Conservation (phyloP, 2,329 filamentous ascomycete species). For the Fusarium sambucinum region DNA sequence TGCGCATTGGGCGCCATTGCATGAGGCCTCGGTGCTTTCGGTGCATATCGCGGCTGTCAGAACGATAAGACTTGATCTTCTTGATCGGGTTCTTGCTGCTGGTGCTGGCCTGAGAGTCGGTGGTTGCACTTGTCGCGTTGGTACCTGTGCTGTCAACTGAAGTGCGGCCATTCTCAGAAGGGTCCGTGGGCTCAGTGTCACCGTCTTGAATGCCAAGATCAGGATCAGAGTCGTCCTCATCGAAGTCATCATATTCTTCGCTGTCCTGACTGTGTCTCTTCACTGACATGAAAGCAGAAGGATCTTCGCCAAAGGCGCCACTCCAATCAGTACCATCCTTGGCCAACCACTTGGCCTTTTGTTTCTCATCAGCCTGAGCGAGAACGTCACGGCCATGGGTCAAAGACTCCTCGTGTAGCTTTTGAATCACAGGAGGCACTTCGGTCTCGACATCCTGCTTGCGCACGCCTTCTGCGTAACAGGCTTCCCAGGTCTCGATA, state of each 20-base stretch:
- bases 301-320: conserved; percentile 85
- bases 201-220: conserved; percentile 72
- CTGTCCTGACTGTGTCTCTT: conserved; percentile 49
- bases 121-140: conserved; percentile 51
- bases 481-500: conserved; percentile 94
- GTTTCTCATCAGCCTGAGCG: conserved; percentile 75
- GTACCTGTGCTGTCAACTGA: conserved; percentile 56
- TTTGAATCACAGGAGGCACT: conserved; percentile 77
- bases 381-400: conserved; percentile 85
- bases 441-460: conserved; percentile 76
- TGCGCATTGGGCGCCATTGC: conserved; percentile 94
- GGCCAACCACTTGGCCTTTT: conserved; percentile 81
- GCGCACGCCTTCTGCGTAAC: conserved; percentile 87
- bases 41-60: conserved; percentile 79
- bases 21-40: conserved; percentile 90
- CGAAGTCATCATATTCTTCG: conserved; percentile 57
- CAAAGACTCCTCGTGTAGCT: conserved; percentile 84
- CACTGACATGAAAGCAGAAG: conserved; percentile 61
- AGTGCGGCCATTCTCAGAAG: conserved; percentile 48
- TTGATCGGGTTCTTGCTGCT: conserved; percentile 67
- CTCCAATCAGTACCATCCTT: conserved; percentile 88
- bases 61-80: conserved; percentile 72
- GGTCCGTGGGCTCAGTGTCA: conserved; percentile 48
- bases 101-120: conserved; percentile 53
- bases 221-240: conserved; percentile 57